phyloP scores from a whole-genome alignment of 1,284 basidiomycete species.

The Pholiota adiposa region DNA sequence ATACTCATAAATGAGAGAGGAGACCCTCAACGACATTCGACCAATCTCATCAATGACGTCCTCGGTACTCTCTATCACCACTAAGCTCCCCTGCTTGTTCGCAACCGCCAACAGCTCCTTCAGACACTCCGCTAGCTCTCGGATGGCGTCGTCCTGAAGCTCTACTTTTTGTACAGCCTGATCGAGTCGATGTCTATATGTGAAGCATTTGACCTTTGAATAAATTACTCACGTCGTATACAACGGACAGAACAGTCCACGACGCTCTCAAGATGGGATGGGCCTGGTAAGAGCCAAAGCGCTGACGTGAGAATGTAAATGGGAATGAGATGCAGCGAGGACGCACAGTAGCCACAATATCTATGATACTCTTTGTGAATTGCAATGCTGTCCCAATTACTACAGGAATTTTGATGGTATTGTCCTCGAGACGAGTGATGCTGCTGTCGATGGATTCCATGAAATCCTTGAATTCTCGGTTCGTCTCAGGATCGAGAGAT shows the following conservation, averaged over 20 bases:
- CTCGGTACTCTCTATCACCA: not conserved
- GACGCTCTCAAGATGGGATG: not conserved
- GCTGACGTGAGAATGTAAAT: too few species aligned
- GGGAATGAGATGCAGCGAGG: not conserved
- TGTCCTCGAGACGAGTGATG: not conserved
- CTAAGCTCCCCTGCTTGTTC: not conserved
- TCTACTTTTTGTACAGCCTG: not conserved
- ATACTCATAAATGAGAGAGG: slow-evolving; percentile 15
- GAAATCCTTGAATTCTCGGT: not conserved
- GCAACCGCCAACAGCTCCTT: not conserved
- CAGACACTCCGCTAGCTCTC: not conserved
- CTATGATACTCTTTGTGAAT: not conserved
- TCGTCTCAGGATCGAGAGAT: not conserved
- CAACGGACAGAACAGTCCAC: not conserved
- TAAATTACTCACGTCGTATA: not conserved
- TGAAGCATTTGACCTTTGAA: not conserved
- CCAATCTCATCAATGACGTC: slow-evolving; percentile 13
- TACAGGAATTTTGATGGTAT: not conserved
- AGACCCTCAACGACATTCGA: slow-evolving; percentile 1
- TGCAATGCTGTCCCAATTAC: not conserved
- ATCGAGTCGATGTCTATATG: not conserved
- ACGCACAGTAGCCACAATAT: not conserved
- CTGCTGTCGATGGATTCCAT: not conserved
- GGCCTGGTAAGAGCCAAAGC: not conserved
- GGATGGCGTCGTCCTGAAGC: not conserved